A percentile compares a stretch with the other conserved stretches of the same genome.
Conservation (phyloP, 805 yeast genomes). For the Candida qinlingensis region DNA sequence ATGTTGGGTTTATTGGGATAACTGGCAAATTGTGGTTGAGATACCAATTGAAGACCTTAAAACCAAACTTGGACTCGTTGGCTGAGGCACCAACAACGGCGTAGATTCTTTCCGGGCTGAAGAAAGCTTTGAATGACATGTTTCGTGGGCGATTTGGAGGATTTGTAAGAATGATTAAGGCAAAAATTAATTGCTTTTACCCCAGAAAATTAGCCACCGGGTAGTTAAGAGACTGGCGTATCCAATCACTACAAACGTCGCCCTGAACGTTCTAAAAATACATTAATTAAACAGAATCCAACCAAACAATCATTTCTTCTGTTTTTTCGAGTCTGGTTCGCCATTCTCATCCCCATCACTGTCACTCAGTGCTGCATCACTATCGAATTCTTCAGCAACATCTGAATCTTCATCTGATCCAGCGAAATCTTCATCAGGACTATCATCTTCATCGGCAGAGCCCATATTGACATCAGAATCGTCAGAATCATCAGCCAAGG, state of each 20-base stretch:
- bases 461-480: constrained; percentile 50
- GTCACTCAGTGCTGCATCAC: constrained; percentile 18
- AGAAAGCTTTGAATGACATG: constrained; percentile 37
- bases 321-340: constrained; percentile 35
- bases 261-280: neutral
- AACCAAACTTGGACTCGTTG: constrained; percentile 61
- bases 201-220: neutral
- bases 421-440: constrained; percentile 78
- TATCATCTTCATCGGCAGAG: constrained; percentile 81
- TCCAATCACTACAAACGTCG: neutral
- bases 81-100: constrained; percentile 71
- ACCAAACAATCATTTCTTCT: constrained; percentile 18
- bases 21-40: constrained; percentile 48
- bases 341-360: constrained; percentile 14
- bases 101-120: constrained; percentile 46
- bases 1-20: constrained; percentile 60
- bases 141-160: neutral
- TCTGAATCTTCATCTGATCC: constrained; percentile 61
- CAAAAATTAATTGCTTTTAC: neutral
- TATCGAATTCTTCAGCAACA: constrained; percentile 25
- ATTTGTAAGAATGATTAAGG: no score
- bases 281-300: neutral
- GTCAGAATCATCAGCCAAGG: constrained; percentile 38
- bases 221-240: no score
- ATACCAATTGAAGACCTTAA: constrained; percentile 68